These are phyloP conservation scores for Paxillus rubicundulus DNA, from an alignment of 768 basidiomycete species.

Conservation along the genomic window DNA sequence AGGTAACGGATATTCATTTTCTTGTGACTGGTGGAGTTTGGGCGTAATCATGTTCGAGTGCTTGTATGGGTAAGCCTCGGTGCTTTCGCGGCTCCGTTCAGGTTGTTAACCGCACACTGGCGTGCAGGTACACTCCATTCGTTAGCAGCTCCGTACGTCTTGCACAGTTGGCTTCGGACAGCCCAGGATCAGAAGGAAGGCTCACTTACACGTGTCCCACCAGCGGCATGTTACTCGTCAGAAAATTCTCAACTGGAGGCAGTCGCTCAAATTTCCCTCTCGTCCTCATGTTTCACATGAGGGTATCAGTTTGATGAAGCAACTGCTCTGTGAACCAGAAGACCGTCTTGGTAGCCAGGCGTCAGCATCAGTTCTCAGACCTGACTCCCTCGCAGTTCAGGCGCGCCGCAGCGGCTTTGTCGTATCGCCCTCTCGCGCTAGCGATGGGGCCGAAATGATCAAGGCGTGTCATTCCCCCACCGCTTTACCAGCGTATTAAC, in stretches of 20 bases:
- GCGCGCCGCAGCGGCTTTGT: conserved; percentile 72
- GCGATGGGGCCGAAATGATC: conserved; percentile 87
- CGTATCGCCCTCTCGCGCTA: conserved; percentile 49
- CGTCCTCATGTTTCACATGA: conserved; percentile 83
- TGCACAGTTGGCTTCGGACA: conserved; percentile 15
- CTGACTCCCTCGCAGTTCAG: conserved; percentile 74
- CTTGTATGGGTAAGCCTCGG: conserved; percentile 72
- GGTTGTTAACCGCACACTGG: conserved; percentile 22
- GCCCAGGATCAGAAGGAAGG: conserved; percentile 18
- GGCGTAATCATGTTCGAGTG: conserved; percentile 97
- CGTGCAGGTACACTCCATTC: conserved; percentile 84
- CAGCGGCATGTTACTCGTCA: conserved; percentile 93
- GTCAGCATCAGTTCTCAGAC: conserved; percentile 63
- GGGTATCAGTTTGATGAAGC: conserved; percentile 83
- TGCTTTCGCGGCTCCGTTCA: conserved; percentile 24
- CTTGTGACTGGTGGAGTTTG: conserved; percentile 98
- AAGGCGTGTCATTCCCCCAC: conserved; percentile 52
- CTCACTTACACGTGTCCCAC: conserved; percentile 13
- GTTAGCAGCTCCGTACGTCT: conserved; percentile 83
- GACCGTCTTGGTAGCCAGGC: conserved; percentile 84
- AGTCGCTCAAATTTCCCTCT: conserved; percentile 81
- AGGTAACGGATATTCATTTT: conserved; percentile 89
- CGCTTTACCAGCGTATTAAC: conserved; percentile 18
- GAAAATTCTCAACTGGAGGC: conserved; percentile 96
- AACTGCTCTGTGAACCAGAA: conserved; percentile 92